Evolutionary conservation across 768 basidiomycete species (phyloP), one percentile per base, ranked within the genome.

Genomic region (Trametes cingulata): DNA sequence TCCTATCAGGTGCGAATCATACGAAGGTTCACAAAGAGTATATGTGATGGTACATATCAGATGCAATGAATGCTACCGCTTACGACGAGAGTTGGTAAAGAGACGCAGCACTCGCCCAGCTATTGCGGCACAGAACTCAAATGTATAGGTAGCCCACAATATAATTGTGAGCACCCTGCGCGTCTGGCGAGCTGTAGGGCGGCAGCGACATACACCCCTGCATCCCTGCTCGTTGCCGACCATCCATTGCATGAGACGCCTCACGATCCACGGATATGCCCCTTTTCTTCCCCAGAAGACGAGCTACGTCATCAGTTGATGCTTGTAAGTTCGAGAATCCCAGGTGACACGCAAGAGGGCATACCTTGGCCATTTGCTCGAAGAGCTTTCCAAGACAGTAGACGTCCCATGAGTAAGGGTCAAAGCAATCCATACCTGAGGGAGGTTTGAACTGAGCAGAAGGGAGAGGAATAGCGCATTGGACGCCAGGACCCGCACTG

Each of bases 401-500:
- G 17, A 54, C 53, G 20, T 54, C 53, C 41, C 40, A 54, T 3
- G 53, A 54, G 42, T 54, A 54, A 4, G 53, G 42, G 29, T 54
- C 53, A 13, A 54, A 45, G 15, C 33, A 27, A 9, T 17, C 13
- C 42, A 45, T 22, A 15, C 22, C 42, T 27, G 10, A 3, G 2
- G 53, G 53, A 6, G 40, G 40, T 9, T 17, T n/a, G 5, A 35
- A 13, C 9, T 43, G 40, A 3, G 53, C 17, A 7, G 17, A 29
- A 1, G 53, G 53, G 29, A 54, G 27, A 13, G 6, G 9, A 1
- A 54, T 33, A 2, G 53, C 25, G 4, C 5, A 29, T 20, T 54
- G 53, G 25, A 20, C n/a, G 4, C 41, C 41, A 10, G 52, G 52
- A 0, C 41, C 29, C 0, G 29, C 5, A 14, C 3, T 1, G 14